phyloP scores from a whole-genome alignment of 2,329 filamentous ascomycete species.

The Fusarium irregulare region DNA sequence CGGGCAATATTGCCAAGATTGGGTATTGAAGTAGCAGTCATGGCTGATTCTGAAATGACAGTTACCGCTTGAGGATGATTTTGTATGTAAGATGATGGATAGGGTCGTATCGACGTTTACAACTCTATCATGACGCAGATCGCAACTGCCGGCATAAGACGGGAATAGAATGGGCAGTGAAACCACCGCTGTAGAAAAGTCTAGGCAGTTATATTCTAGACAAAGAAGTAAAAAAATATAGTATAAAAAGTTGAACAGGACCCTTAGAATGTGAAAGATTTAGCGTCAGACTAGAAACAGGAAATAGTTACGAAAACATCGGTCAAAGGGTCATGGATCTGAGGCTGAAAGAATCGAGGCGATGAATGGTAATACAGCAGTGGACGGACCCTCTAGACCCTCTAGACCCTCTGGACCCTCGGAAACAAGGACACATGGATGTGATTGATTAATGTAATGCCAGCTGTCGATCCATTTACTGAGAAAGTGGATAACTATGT shows the following conservation, averaged over 20 bases:
- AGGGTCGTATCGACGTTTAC: slow-evolving; percentile 20
- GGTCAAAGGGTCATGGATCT: slow-evolving; percentile 34
- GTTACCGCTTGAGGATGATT: not conserved
- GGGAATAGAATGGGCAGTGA: slow-evolving; percentile 4
- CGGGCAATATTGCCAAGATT: slow-evolving; percentile 46
- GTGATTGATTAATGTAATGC: not conserved
- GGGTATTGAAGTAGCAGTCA: slow-evolving; percentile 14
- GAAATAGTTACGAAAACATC: not conserved
- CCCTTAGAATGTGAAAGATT: not conserved
- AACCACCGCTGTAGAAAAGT: not conserved
- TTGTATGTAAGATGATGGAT: not conserved
- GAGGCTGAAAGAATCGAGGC: not conserved
- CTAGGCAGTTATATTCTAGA: not conserved
- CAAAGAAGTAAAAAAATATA: not conserved
- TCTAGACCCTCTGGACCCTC: slow-evolving; percentile 1
- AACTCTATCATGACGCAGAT: slow-evolving; percentile 29
- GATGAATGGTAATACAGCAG: slow-evolving; percentile 9
- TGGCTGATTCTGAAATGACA: slow-evolving; percentile 3
- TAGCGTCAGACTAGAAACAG: not conserved
- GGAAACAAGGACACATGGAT: slow-evolving; percentile 12
- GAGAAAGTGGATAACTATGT: not conserved
- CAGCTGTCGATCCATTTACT: not conserved
- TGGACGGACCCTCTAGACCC: slow-evolving; percentile 10
- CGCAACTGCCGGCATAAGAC: not conserved
- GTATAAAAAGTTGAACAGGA: not conserved